Base-by-base conservation (phyloP, 108 stramenopile genomes). In the Aurantiochytrium sp. region DNA sequence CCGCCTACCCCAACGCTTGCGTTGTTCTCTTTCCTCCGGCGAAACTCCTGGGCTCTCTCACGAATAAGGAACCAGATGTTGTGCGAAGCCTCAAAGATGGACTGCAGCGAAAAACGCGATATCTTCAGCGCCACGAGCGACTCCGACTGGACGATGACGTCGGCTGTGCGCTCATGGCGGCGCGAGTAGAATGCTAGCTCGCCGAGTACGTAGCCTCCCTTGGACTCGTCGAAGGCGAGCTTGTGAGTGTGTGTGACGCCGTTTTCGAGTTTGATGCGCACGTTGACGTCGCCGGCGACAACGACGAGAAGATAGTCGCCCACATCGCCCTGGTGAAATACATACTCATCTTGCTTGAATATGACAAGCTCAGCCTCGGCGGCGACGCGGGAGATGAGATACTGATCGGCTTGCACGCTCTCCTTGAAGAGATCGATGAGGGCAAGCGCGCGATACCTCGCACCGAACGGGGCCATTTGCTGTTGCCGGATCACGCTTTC, bases 51-150 rank as follows among this genome's bases (percentile, higher is more conserved):
- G 24, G 42, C 42, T 27, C 45, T 37, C 8, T 81, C 24, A 24
- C 45, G 73, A 42, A 81, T 48, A 12, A 81, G n/a, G 32, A 42
- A 12, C 73, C 73, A 81, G 1, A 81, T 48, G 12, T 6, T 41
- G 45, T 81, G 73, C 42, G 73, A 27, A 22, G 39, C 12, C 39
- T 41, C 73, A 48, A 81, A 81, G 39, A 81, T 81, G 30, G 42
- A 48, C n/a, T 48, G 73, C 12, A 81, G 45, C 39, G 73, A 81
- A 19, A 12, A n/a, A 1, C 39, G 39, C 3, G 73, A 81, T 6
- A 81, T 41, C 32, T 81, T 81, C 6, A 81, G 73, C 45, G 73
- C 73, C 39, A 81, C 24, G 45, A 81, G 73, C n/a, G 39, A 30
- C 30, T 81, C 73, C 45, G 73, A 81, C 10, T 48, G 73, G 1